Conservation (phyloP, 2,329 filamentous ascomycete species). For the Neonectria faginata region DNA sequence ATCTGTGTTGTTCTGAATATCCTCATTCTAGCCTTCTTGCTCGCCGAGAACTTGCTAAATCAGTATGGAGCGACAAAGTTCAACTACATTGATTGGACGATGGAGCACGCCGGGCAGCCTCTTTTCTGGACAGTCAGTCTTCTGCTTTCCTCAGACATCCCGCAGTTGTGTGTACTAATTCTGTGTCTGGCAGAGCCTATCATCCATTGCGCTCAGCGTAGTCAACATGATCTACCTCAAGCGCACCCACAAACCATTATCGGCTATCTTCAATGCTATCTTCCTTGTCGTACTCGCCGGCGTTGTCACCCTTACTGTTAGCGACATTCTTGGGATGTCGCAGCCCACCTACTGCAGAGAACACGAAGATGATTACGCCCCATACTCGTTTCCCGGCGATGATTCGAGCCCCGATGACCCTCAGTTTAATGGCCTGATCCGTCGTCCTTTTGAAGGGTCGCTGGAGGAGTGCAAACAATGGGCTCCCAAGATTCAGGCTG, state of each 20-base stretch:
- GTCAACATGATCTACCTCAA: conserved; percentile 9
- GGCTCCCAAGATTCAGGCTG: conserved; percentile 12
- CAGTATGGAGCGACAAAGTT: background rate
- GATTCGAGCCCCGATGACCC: background rate
- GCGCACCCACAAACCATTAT: background rate
- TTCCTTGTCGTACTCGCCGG: background rate
- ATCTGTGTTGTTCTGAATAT: background rate
- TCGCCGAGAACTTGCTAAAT: background rate
- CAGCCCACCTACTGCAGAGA: background rate
- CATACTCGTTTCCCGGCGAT: background rate
- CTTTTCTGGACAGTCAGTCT: background rate
- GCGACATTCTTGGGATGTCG: too few relatives aligned
- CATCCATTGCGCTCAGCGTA: background rate
- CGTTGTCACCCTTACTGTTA: background rate
- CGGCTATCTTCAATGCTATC: background rate
- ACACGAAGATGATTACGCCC: background rate
- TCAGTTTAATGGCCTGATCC: background rate
- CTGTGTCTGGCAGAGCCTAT: background rate
- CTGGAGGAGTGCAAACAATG: conserved; percentile 5
- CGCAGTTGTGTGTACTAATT: background rate
- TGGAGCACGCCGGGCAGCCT: background rate
- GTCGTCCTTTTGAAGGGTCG: background rate
- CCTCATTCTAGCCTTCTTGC: background rate
- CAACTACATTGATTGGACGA: background rate
- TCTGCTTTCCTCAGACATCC: background rate